These are phyloP conservation scores for Termitomyces sp. DNA, from an alignment of 768 basidiomycete species.

Conservation along the genomic window DNA sequence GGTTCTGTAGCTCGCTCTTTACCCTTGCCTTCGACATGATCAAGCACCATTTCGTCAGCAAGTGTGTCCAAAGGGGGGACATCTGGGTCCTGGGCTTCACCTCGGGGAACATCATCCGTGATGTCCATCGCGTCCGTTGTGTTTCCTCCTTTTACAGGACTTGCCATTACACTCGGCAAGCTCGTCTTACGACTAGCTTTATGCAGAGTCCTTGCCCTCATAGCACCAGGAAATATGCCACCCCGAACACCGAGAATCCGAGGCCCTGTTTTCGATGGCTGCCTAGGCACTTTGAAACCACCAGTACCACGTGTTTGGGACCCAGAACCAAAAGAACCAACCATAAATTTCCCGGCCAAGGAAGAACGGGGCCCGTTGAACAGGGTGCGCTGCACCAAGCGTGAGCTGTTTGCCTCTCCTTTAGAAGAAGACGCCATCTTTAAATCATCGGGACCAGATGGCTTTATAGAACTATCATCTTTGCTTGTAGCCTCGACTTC, in stretches of 20 bases:
- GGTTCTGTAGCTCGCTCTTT: slow-evolving; percentile 20
- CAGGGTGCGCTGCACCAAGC: slow-evolving; percentile 4
- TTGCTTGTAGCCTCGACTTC: slow-evolving; percentile 9
- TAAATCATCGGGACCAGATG: not conserved
- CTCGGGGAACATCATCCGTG: slow-evolving; percentile 4
- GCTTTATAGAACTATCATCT: slow-evolving; percentile 6
- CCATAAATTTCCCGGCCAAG: slow-evolving; percentile 3
- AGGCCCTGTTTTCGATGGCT: slow-evolving; percentile 3
- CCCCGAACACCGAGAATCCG: slow-evolving; percentile 13
- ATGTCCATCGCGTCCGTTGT: slow-evolving; percentile 14
- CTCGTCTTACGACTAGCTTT: slow-evolving; percentile 43
- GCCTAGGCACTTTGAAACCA: slow-evolving; percentile 5
- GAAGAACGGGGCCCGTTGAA: slow-evolving; percentile 9
- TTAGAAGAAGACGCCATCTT: slow-evolving; percentile 1
- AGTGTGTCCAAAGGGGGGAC: slow-evolving; percentile 6
- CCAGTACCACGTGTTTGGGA: slow-evolving; percentile 13
- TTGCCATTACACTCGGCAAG: slow-evolving; percentile 41
- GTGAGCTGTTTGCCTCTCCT: not conserved
- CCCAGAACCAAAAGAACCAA: slow-evolving; percentile 10
- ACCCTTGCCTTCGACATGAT: slow-evolving; percentile 26
- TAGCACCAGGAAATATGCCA: slow-evolving; percentile 15
- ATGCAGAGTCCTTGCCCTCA: slow-evolving; percentile 21
- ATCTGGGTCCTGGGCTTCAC: not conserved
- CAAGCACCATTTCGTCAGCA: not conserved
- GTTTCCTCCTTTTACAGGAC: slow-evolving; percentile 40